These are phyloP conservation scores for Cryphonectria carpinicola DNA, from an alignment of 2,329 filamentous ascomycete species.

Conservation along the genomic window DNA sequence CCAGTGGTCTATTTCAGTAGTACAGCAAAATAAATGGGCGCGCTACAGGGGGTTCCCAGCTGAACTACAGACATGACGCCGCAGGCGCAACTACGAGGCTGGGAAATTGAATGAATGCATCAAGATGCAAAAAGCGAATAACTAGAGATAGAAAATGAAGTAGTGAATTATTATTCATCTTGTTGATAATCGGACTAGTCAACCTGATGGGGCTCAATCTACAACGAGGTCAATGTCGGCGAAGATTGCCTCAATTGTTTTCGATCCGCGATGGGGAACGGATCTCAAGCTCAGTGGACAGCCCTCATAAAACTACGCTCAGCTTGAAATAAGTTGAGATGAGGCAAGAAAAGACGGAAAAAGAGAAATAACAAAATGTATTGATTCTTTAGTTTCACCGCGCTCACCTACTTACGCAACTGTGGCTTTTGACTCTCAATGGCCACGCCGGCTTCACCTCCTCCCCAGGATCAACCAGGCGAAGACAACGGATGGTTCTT, in stretches of 20 bases:
- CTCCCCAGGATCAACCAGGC: not conserved
- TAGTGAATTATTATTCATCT: not conserved
- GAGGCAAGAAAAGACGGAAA: not conserved
- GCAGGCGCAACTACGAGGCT: not conserved
- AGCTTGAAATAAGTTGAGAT: not conserved
- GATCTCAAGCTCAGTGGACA: not conserved
- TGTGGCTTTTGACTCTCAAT: not conserved
- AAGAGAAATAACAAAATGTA: not conserved
- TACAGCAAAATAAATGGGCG: not conserved
- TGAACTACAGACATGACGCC: not conserved
- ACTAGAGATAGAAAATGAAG: too few relatives aligned
- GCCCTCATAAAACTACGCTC: not conserved
- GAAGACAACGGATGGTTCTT: conserved; percentile 24
- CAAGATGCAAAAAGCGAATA: not conserved
- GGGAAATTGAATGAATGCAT: not conserved
- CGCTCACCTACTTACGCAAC: not conserved
- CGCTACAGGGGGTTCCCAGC: not conserved
- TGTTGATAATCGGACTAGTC: not conserved
- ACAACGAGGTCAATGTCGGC: not conserved
- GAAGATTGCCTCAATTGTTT: not conserved
- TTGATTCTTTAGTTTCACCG: not conserved
- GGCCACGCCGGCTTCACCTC: not conserved
- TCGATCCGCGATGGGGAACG: not conserved
- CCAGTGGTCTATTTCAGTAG: not conserved
- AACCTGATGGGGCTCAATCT: not conserved